These are phyloP conservation scores for Eragrostis nindensis DNA, from an alignment of 176 grass and related monocot species.

Conservation along the genomic window DNA sequence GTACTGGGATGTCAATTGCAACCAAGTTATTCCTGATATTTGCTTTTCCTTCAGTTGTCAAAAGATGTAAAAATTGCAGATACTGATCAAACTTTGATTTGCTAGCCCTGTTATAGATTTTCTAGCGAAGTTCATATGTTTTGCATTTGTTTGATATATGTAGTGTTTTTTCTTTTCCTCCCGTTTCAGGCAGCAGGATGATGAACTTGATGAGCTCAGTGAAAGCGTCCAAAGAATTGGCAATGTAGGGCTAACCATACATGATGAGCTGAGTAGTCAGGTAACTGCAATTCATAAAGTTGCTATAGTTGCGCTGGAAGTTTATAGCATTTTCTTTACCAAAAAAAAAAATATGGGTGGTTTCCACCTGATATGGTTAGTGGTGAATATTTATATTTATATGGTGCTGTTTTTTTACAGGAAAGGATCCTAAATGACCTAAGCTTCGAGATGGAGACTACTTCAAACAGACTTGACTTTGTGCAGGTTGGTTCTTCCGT, in stretches of 20 bases:
- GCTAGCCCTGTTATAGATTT: not conserved
- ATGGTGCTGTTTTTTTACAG: constrained; percentile 45
- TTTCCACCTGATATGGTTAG: not conserved
- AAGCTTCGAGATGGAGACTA: constrained; percentile 92
- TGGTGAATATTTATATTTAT: no score
- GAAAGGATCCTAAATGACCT: constrained; percentile 89
- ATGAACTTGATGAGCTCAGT: constrained; percentile 96
- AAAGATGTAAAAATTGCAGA: not conserved
- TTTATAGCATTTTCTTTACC: not conserved
- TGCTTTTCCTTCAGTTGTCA: not conserved
- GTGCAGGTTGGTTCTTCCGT: constrained; percentile 80
- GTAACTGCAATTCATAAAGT: constrained; percentile 28
- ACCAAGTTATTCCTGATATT: not conserved
- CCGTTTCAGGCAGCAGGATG: constrained; percentile 82
- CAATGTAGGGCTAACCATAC: constrained; percentile 95
- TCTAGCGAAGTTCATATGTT: not conserved
- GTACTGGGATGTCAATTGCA: not conserved
- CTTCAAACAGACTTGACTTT: constrained; percentile 93
- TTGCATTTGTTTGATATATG: constrained; percentile 10
- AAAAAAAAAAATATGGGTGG: not conserved
- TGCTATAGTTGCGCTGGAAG: not conserved
- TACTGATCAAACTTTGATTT: not conserved
- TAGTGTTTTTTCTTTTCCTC: not conserved
- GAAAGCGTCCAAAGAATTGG: constrained; percentile 85
- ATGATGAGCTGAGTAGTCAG: constrained; percentile 87